Evolutionary conservation across 495 filamentous ascomycete genomes (phyloP), one percentile per base, ranked within the genome.

Genomic region (Xylaria cubensis): DNA sequence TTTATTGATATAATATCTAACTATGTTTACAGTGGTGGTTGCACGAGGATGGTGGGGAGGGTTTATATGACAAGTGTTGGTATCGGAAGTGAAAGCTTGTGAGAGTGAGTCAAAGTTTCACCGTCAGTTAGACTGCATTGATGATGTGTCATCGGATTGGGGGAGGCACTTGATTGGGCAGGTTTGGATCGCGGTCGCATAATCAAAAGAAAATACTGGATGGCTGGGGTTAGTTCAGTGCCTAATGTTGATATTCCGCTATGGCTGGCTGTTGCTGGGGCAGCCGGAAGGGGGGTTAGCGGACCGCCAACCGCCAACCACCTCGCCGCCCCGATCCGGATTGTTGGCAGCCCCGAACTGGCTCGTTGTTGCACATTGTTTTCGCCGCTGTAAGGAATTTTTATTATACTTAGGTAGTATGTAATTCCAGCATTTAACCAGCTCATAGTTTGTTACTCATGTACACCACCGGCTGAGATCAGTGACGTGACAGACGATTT

Each of bases 91-190:
- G 64, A 29, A 39, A 32, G 66, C 17, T 24, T n/a, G 64, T 24
- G 42, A 21, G 29, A 61, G 32, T 42, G 65, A 6, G 5, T 56
- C 58, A 34, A 29, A 69, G 73, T 75, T 75, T 73, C 72, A 74
- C 75, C 67, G 72, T 74, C 64, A 75, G 50, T 50, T 42, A 62
- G 65, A 75, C 74, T 67, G 75, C 77, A 77, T 74, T 75, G 75
- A 68, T 74, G 77, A 77, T 71, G 77, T 75, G 77, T 79, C 76
- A 74, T 69, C 68, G 62, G 36, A 6, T 48, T 44, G 64, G 50
- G 67, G 65, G 10, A 13, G 10, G 61, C 67, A 72, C 74, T 78
- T 78, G 76, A 75, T 75, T 71, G 71, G 74, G 67, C 69, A 65
- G 70, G 67, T 56, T 59, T 59, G 34, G 66, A 55, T 64, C 64